Conservation (phyloP, 352 stramenopile species). For the Globisporangium okanoganense region DNA sequence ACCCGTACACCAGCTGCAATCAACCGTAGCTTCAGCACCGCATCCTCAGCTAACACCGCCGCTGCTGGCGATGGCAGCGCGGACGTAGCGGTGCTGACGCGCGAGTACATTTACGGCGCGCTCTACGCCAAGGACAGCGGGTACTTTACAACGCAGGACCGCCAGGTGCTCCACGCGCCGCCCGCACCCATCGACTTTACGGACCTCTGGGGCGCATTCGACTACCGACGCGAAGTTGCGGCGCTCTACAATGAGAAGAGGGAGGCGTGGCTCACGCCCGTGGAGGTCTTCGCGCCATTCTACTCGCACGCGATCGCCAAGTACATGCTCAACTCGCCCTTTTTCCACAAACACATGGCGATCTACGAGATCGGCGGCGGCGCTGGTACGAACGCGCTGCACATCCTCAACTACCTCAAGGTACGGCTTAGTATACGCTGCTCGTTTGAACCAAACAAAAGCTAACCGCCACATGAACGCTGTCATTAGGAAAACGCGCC, state of each 20-base stretch:
- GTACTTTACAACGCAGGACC: constrained; percentile 78
- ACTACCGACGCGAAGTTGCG: constrained; percentile 63
- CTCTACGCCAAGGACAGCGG: constrained; percentile 75
- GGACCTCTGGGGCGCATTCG: constrained; percentile 68
- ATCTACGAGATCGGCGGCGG: constrained; percentile 89
- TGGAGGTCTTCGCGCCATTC: constrained; percentile 85
- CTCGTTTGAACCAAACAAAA: too few relatives aligned
- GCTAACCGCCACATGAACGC: too few relatives aligned
- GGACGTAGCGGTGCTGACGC: constrained; percentile 42
- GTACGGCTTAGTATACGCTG: constrained; percentile 5
- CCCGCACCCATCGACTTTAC: constrained; percentile 62
- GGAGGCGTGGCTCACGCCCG: constrained; percentile 89
- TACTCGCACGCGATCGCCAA: constrained; percentile 87
- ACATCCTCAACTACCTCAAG: constrained; percentile 87
- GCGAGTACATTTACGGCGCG: constrained; percentile 81
- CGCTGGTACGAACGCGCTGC: constrained; percentile 85
- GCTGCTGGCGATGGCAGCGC: background rate
- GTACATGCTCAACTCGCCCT: constrained; percentile 84
- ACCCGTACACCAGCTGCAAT: background rate
- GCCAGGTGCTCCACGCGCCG: constrained; percentile 72
- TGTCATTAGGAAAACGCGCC: too few relatives aligned
- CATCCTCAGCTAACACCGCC: too few relatives aligned
- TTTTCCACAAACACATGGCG: constrained; percentile 43
- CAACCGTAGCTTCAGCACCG: background rate
- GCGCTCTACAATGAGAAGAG: constrained; percentile 62